Base-by-base conservation (phyloP, 73 alveolate genomes). In the Paramecium caudatum region DNA sequence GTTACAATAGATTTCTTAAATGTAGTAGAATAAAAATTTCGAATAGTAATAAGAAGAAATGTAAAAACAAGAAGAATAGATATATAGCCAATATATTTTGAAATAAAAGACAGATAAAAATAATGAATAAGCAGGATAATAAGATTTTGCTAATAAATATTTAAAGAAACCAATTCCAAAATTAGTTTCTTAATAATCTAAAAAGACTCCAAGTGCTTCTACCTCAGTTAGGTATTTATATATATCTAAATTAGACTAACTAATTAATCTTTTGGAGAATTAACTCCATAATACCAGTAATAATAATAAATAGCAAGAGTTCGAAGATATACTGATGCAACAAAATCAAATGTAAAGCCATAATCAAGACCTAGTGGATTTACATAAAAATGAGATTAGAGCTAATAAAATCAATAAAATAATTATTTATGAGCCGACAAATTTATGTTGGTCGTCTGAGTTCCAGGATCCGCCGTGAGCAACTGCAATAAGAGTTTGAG, bases 361-460 rank as follows among this genome's bases (percentile, higher is more conserved):
- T 49, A n/a, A 49, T 15, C 70, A 21, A 49, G 70, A 49, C 80
- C 80, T 23, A 55, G 45, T 55, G 80, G 80, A 55, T 55, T 19
- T 55, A 55, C 80, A 55, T 23, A 55, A 5, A 55, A 55, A 55
- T 55, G 45, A 19, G 80, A 55, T 55, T 55, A 55, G 10, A 43
- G 30, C 9, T 55, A 82, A 45, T 10, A 47, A n/a, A 23, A 37
- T 47, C 36, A 82, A 47, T 45, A 12, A 82, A 46, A 21, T 27
- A 46, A 49, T 19, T 45, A 47, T 50, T 8, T 47, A 86, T 86
- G 93, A 86, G 93, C 36, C 74, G 88, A 16, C 90, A 93, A 85
- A 93, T 94, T 32, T 94, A 91, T 55, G 91, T 94, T 19, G 95
- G 96, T 48, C 93, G 91, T 82, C 39, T 94, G 90, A 74, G 94